These are phyloP conservation scores for Coniochaeta sp. DNA, from an alignment of 2,329 filamentous ascomycete species.

Conservation along the genomic window DNA sequence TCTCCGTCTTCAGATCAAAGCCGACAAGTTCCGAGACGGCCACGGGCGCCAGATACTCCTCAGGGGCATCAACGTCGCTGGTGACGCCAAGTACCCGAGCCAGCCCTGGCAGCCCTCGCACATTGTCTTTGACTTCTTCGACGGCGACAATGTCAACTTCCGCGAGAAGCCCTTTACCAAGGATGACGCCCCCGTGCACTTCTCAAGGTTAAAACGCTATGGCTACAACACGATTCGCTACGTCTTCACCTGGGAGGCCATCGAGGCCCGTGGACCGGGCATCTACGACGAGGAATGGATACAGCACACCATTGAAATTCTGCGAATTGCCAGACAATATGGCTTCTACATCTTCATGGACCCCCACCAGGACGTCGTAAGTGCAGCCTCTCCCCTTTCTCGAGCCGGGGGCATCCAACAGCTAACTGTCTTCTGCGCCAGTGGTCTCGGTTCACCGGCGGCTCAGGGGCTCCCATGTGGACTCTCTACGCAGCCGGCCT, in stretches of 20 bases:
- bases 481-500: conserved; percentile 91
- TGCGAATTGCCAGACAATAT: conserved; percentile 80
- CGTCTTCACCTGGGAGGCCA: conserved; percentile 98
- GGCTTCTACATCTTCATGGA: conserved; percentile 98
- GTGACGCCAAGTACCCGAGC: conserved; percentile 83
- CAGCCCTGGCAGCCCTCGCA: conserved; percentile 78
- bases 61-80: conserved; percentile 89
- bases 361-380: conserved; percentile 91
- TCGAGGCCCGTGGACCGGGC: conserved; percentile 85
- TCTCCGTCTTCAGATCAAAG: conserved; percentile 75
- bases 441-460: conserved; percentile 93
- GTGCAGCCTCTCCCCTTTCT: neutral
- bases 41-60: conserved; percentile 80
- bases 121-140: conserved; percentile 72
- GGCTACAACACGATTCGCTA: conserved; percentile 97
- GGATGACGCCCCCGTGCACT: conserved; percentile 78
- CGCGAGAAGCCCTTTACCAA: conserved; percentile 77
- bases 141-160: conserved; percentile 87
- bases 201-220: conserved; percentile 76
- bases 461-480: conserved; percentile 96
- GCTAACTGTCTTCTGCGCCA: conserved; percentile 24
- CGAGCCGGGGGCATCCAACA: conserved; percentile 12
- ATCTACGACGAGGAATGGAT: conserved; percentile 94
- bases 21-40: conserved; percentile 74
- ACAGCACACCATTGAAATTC: conserved; percentile 76